A percentile compares a stretch with the other conserved stretches of the same genome.
phyloP scores from a whole-genome alignment of 2,329 filamentous ascomycete genomes.

The Beauveria bassiana region DNA sequence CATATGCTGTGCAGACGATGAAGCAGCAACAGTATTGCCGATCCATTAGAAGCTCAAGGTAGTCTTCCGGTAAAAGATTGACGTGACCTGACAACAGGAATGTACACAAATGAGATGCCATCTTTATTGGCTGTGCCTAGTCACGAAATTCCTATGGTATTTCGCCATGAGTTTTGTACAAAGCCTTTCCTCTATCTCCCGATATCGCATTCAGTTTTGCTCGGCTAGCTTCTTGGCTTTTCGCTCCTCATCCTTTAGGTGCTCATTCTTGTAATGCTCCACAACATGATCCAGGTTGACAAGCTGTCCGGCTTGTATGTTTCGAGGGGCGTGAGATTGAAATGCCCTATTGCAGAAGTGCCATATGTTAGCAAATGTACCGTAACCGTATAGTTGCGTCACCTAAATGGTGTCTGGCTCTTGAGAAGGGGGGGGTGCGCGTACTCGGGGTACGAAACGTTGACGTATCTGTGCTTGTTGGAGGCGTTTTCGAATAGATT shows the following conservation, averaged over 20 bases:
- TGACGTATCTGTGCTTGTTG: slow-evolving; percentile 37
- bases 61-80: not conserved
- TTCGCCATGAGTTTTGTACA: slow-evolving; percentile 10
- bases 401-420: not conserved
- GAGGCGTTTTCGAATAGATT: slow-evolving; percentile 42
- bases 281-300: slow-evolving; percentile 48
- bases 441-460: slow-evolving; percentile 52
- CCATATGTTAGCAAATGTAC: slow-evolving; percentile 15
- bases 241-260: slow-evolving; percentile 46
- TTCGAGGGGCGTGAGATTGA: slow-evolving; percentile 41
- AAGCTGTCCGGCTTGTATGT: slow-evolving; percentile 48
- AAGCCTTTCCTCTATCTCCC: slow-evolving; percentile 12
- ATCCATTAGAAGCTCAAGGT: not conserved
- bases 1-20: not conserved
- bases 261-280: slow-evolving; percentile 48
- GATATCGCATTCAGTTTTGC: slow-evolving; percentile 21
- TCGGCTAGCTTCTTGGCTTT: slow-evolving; percentile 42
- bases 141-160: not conserved
- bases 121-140: slow-evolving; percentile 9
- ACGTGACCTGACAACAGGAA: not conserved
- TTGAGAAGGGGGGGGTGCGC: slow-evolving; percentile 20
- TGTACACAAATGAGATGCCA: slow-evolving; percentile 5
- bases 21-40: not conserved
- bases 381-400: no score
- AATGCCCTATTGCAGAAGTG: slow-evolving; percentile 33